Conservation (phyloP, 768 basidiomycete species). For the Pulveroboletus sp. region DNA sequence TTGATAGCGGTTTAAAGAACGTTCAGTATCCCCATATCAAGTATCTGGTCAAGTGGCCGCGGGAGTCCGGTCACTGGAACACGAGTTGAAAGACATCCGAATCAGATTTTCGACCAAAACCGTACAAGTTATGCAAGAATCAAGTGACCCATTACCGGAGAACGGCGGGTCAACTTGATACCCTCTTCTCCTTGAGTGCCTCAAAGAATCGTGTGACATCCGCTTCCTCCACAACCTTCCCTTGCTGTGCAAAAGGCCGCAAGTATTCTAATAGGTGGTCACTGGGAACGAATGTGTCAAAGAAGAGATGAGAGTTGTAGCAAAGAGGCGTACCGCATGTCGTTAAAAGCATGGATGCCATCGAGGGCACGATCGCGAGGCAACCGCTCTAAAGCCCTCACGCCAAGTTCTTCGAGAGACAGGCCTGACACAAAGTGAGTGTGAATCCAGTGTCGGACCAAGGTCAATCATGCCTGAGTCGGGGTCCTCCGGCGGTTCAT, state of each 20-base stretch:
- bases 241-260: slow-evolving; percentile 74
- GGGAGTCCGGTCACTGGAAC: too few species aligned
- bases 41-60: too few species aligned
- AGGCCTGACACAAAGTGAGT: slow-evolving; percentile 41
- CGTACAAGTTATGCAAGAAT: neutral
- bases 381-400: slow-evolving; percentile 67
- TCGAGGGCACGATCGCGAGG: slow-evolving; percentile 81
- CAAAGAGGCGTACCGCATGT: slow-evolving; percentile 57
- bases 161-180: slow-evolving; percentile 1
- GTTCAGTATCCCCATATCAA: too few species aligned
- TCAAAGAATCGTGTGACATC: slow-evolving; percentile 72
- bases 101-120: neutral
- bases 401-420: slow-evolving; percentile 77
- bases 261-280: slow-evolving; percentile 69
- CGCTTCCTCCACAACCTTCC: slow-evolving; percentile 65
- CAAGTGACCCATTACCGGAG: neutral
- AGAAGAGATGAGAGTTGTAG: neutral
- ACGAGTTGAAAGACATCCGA: neutral
- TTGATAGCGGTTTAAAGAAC: too few species aligned
- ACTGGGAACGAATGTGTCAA: slow-evolving; percentile 33
- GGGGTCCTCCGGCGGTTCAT: slow-evolving; percentile 82
- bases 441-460: neutral
- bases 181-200: slow-evolving; percentile 35
- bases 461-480: slow-evolving; percentile 55
- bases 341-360: slow-evolving; percentile 79